Conservation (phyloP, 208 protist genomes). For the Endotrypanum monterogeii region DNA sequence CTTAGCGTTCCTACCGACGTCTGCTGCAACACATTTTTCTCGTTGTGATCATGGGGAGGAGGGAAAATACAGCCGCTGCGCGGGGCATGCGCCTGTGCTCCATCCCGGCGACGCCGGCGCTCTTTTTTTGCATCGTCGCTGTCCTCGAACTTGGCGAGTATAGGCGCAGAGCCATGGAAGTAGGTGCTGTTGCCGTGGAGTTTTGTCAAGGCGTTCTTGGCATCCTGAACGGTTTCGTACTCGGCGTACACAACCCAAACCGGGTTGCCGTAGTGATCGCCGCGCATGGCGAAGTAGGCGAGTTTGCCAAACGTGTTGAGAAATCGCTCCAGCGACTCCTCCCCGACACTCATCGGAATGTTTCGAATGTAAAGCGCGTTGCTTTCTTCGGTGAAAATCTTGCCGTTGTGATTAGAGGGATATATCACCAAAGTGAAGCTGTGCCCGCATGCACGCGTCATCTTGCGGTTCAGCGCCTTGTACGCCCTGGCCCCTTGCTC, state of each 20-base stretch:
- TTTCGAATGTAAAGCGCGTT: slow-evolving; percentile 84
- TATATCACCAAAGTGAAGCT: slow-evolving; percentile 77
- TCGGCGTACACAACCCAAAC: slow-evolving; percentile 86
- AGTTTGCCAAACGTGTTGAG: slow-evolving; percentile 62
- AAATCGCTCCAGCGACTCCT: slow-evolving; percentile 65
- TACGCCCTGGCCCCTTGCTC: slow-evolving; percentile 81
- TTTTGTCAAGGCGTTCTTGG: slow-evolving; percentile 56
- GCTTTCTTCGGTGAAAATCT: slow-evolving; percentile 46
- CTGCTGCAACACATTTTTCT: slow-evolving; percentile 7
- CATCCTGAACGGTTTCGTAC: slow-evolving; percentile 67
- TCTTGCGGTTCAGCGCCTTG: slow-evolving; percentile 59
- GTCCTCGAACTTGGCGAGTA: slow-evolving; percentile 81
- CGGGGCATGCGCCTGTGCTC: slow-evolving; percentile 24
- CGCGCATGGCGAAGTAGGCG: slow-evolving; percentile 77
- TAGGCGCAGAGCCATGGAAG: slow-evolving; percentile 57
- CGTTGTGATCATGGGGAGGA: slow-evolving; percentile 33
- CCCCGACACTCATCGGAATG: slow-evolving; percentile 59
- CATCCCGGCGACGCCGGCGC: slow-evolving; percentile 63
- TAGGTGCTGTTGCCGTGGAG: slow-evolving; percentile 73
- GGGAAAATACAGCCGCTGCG: slow-evolving; percentile 52
- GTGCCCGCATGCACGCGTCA: slow-evolving; percentile 43
- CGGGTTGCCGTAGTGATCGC: slow-evolving; percentile 78
- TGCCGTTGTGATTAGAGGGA: slow-evolving; percentile 75
- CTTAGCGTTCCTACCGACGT: slow-evolving; percentile 14
- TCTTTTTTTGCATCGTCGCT: slow-evolving; percentile 71